Evolutionary conservation across 83 land plant species (phyloP).

Genomic region (Diphasiastrum complanatum): DNA sequence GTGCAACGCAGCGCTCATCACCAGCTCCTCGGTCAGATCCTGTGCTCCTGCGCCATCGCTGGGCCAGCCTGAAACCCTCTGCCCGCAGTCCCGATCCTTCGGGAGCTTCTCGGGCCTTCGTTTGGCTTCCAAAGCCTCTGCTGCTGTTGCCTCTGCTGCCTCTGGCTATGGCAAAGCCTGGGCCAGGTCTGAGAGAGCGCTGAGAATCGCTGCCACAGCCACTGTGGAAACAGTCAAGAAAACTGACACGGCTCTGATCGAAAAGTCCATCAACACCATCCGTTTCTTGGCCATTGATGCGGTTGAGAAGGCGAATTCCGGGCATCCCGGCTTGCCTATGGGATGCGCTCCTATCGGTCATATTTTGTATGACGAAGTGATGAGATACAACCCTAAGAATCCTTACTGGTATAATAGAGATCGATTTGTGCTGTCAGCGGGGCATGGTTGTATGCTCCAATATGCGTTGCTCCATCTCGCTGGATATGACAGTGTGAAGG

Average conservation of each 20-base stretch:
- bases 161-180: too few species aligned
- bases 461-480: conserved; percentile 91
- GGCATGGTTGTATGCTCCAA: conserved; percentile 96
- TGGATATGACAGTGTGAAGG: conserved; percentile 86
- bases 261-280: conserved; percentile 71
- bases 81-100: too few species aligned
- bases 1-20: too few species aligned
- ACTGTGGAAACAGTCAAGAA: conserved; percentile 48
- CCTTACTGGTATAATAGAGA: conserved; percentile 92
- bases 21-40: too few species aligned
- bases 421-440: conserved; percentile 84
- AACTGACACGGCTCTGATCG: conserved; percentile 40
- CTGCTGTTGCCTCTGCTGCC: too few species aligned
- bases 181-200: too few species aligned
- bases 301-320: conserved; percentile 95
- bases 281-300: conserved; percentile 85
- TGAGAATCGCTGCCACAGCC: too few species aligned
- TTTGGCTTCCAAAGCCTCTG: too few species aligned
- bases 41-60: too few species aligned
- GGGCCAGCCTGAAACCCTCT: too few species aligned
- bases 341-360: conserved; percentile 97
- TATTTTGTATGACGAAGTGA: conserved; percentile 79
- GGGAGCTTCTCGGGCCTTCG: too few species aligned
- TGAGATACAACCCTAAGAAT: conserved; percentile 90
- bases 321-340: conserved; percentile 96